Base-by-base conservation (phyloP, 1,139 yeast species). In the Sugiyamaella pinicola region DNA sequence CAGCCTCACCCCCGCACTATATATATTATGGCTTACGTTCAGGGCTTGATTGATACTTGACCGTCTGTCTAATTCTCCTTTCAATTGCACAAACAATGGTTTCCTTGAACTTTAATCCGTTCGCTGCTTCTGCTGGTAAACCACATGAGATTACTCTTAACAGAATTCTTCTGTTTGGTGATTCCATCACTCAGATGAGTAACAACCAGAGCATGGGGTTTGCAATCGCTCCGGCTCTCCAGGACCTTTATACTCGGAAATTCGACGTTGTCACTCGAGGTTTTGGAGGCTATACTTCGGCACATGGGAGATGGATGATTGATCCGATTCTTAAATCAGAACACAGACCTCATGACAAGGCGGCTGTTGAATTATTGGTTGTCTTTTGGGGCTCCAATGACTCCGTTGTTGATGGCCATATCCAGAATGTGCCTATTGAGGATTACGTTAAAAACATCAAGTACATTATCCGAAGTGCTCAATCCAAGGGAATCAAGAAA, bases 221-320 rank as follows among this genome's bases (percentile, higher is more conserved):
- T 62, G 72, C 74, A 0, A 64, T 77, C 8, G 79, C 79, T 1
- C 75, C 83, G 0, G 78, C 74, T 1, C 64, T 82, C 8, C 75
- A 74, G 49, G 59, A 72, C 45, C 53, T 49, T 46, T 83, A 81
- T 61, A 61, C 68, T 15, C 72, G 87, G 10, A 74, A 73, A 59
- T 59, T 82, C 52, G 86, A 83, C 58, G 71, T 84, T 1, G 64
- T 83, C 9, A 75, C 76, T 43, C 69, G 88, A 45, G 89, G 89
- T 0, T 83, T 69, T 58, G 64, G 79, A 5, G 89, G 89, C 0
- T 84, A 83, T 69, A 83, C 77, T 61, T 68, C 83, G 0, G 73
- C 73, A 26, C 79, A 77, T 51, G 61, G 54, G 6, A 37, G 52
- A 10, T 47, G 51, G 22, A 33, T 60, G 52, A 43, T 60, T 9